phyloP scores from a whole-genome alignment of 306 rosid genomes.

The Senna tora region DNA sequence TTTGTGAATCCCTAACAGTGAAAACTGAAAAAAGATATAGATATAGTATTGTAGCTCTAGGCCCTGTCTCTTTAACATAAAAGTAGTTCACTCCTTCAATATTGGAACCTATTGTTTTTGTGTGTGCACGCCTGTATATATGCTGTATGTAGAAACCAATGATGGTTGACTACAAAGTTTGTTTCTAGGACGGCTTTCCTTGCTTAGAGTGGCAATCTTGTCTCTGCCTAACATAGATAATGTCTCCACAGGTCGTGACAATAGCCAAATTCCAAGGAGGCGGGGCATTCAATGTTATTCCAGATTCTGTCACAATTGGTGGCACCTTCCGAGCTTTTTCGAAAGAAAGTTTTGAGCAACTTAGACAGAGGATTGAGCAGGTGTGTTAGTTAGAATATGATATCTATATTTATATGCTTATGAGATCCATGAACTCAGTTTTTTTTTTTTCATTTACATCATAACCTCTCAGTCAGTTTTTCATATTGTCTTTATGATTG shows the following conservation, averaged over 20 bases:
- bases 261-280: constrained; percentile 83
- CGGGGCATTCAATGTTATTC: constrained; percentile 88
- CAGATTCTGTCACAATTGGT: constrained; percentile 83
- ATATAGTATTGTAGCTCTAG: constrained; percentile 2
- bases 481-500: background rate
- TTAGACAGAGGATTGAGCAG: constrained; percentile 66
- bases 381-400: constrained; percentile 40
- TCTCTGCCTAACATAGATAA: constrained; percentile 28
- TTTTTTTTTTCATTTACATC: background rate
- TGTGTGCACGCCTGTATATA: background rate
- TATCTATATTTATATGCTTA: constrained; percentile 3
- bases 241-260: constrained; percentile 67
- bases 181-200: constrained; percentile 16
- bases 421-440: constrained; percentile 15
- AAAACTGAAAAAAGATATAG: background rate
- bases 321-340: constrained; percentile 86
- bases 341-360: constrained; percentile 52
- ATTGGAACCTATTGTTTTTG: background rate
- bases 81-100: background rate
- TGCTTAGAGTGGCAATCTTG: constrained; percentile 21
- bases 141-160: background rate
- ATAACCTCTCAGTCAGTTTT: background rate
- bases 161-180: background rate
- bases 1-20: background rate
- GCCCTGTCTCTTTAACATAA: background rate